Evolutionary conservation across 148 eudicot genomes (phyloP), one percentile per base, ranked within the genome.

Genomic region (Arbutus unedo): DNA sequence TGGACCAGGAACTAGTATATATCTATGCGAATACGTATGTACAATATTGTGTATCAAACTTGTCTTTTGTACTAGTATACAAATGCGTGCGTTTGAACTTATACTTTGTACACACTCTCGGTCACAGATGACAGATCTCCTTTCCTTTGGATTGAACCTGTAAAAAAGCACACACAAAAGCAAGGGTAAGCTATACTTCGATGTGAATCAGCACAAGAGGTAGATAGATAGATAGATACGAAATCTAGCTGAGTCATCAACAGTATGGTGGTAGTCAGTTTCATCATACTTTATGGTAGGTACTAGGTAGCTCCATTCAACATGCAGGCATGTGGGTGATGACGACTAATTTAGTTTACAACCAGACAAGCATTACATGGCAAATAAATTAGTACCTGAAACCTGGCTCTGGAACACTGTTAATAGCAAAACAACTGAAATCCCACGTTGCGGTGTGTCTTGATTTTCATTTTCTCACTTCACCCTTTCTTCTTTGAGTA

Each of bases 401-500:
- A 45, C 86, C 83, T 79, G 85, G 85, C 76, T 85, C 72, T 73
- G 87, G 85, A 79, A 81, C 79, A 72, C 21, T 84, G 45, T 68
- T 82, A 76, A 19, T 74, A 11, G 16, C 77, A 47, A 21, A 48
- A 18, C 31, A 19, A 44, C 19, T 48, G 18, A 74, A 48, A 74
- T 74, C 55, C 8, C 77, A 45, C 9, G n/a, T n/a, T 74, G 77
- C 16, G 10, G 4, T 19, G 11, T 54, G 4, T 48, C 1, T 10
- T 2, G 38, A 9, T 19, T 47, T 48, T 48, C 38, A 0, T 1
- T 74, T 1, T 11, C 13, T 19, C n/a, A 88, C 82, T 90, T 90
- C 71, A 77, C 88, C 84, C 98, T 90, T 87, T 89, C 95, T 87
- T 87, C 89, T 83, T 88, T 88, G 50, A 89, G 80, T 84, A 86